A percentile compares a stretch with the other conserved stretches of the same genome.
phyloP scores from a whole-genome alignment of 495 filamentous ascomycete species.

The Xylaria bambusicola region DNA sequence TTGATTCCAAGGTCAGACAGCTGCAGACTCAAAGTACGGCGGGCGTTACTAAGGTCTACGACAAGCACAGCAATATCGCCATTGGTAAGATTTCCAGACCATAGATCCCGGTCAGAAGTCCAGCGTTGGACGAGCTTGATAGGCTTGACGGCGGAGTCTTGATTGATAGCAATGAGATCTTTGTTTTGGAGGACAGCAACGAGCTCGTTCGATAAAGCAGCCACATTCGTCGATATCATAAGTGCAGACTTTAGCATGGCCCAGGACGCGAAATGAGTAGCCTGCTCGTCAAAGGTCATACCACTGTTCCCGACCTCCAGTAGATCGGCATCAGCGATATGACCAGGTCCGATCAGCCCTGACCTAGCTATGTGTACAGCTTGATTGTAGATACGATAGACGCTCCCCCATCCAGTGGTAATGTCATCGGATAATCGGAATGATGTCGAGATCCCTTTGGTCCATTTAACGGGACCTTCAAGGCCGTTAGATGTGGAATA shows the following conservation, averaged over 20 bases:
- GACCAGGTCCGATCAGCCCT: neutral
- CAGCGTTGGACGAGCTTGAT: conserved; percentile 6
- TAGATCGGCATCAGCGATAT: conserved; percentile 11
- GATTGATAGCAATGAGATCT: conserved; percentile 12
- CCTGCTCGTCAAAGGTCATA: conserved; percentile 14
- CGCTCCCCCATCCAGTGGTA: conserved; percentile 5
- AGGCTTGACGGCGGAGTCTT: conserved; percentile 3
- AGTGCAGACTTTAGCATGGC: conserved; percentile 8
- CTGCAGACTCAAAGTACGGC: conserved; percentile 5
- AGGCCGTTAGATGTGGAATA: conserved; percentile 7
- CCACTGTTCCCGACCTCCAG: conserved; percentile 9
- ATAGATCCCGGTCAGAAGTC: conserved; percentile 2
- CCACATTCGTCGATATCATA: conserved; percentile 9
- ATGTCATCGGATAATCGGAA: conserved; percentile 14
- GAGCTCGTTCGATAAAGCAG: conserved; percentile 6
- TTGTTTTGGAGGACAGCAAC: conserved; percentile 6
- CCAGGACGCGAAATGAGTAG: conserved; percentile 10
- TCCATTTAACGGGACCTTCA: conserved; percentile 4
- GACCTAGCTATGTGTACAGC: conserved; percentile 9
- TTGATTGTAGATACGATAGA: conserved; percentile 12
- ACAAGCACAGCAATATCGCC: conserved; percentile 9
- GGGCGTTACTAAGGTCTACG: conserved; percentile 8
- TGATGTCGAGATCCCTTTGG: conserved; percentile 6
- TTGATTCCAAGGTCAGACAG: conserved; percentile 4
- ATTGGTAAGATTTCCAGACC: conserved; percentile 4